Evolutionary conservation across 345 rosid species (phyloP), one percentile per base, ranked within the genome.

Genomic region (Gossypium thurberi): DNA sequence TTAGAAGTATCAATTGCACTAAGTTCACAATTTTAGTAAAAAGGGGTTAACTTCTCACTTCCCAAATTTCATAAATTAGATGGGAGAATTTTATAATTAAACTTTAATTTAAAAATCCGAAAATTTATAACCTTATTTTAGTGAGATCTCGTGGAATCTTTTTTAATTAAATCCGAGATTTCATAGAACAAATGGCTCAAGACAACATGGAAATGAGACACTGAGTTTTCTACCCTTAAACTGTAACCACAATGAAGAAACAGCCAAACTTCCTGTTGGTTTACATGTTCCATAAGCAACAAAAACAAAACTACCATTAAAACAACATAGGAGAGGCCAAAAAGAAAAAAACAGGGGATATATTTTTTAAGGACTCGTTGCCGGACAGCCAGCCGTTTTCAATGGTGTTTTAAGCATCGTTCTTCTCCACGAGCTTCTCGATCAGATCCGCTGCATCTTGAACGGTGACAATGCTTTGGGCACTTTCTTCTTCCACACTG

Each of bases 361-460:
- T 44, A 33, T 44, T 50, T 4, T 50, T 50, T 14, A 3, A 50
- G 55, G 55, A 50, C 55, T 50, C n/a, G 0, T 13, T 14, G 13
- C 51, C 13, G 51, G 51, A 2, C 13, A 2, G 14, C 14, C 26
- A 2, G 10, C 48, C 1, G 26, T 18, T 42, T 74, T 7, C 57
- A 20, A 23, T n/a, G 21, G 21, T 26, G 23, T 44, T 20, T 74
- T 77, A 74, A 66, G 80, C 82, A 11, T 63, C 60, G 74, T 85
- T 85, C 11, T 58, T 72, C 70, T 55, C 66, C 4, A 81, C 52
- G 5, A 88, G 87, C 77, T 81, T 75, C 81, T 90, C 97, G 20
- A 90, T 92, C 74, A 88, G 71, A 76, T 85, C 91, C 0, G 96
- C 96, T 4, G 97, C 96, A 65, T 92, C 85, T 81, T 87, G 90